Base-by-base conservation (phyloP, 2,329 filamentous ascomycete species). In the Fusarium bulbicola region DNA sequence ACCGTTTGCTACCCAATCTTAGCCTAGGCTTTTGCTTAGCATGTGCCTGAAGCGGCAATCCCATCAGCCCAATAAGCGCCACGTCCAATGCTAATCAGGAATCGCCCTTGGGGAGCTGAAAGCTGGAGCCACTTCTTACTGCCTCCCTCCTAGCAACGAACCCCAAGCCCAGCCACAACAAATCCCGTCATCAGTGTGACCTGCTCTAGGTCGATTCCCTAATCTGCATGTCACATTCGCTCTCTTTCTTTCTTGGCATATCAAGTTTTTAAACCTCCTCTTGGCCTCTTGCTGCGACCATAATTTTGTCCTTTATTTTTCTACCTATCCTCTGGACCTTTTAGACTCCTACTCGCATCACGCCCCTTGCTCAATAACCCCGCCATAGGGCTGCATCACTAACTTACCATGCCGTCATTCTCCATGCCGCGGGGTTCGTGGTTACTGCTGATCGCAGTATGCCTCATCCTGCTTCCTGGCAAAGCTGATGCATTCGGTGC, bases 401-500 rank as follows among this genome's bases (percentile, higher is more conserved):
- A 66, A 73, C 75, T 52, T 59, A 57, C 72, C 76, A 90, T 90
- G 88, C 81, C 86, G 75, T 84, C 83, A 71, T 81, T 84, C 69
- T 79, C 81, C 65, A 79, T 85, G 72, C 81, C 86, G 79, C 85
- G 85, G 82, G 84, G 84, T 78, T 81, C 81, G 40, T 83, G 86
- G 80, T 82, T 91, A 79, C 83, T 91, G 62, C 81, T 88, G 71
- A 78, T 91, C 56, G 72, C 76, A 50, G 75, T 79, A 47, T 77
- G 90, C 59, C 81, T 92, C 66, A 79, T 89, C n/a, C 76, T 91
- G 50, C 82, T 92, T 57, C 88, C 89, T 28, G 84, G 85, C 59
- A 86, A 85, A 69, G 89, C 85, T 6, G 84, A 84, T 28, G 91
- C 91, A 8, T 93, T 93, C 78, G 91, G 91, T 32, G 91, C 91